Base-by-base conservation (phyloP, 805 yeast genomes). In the Pichia californica region DNA sequence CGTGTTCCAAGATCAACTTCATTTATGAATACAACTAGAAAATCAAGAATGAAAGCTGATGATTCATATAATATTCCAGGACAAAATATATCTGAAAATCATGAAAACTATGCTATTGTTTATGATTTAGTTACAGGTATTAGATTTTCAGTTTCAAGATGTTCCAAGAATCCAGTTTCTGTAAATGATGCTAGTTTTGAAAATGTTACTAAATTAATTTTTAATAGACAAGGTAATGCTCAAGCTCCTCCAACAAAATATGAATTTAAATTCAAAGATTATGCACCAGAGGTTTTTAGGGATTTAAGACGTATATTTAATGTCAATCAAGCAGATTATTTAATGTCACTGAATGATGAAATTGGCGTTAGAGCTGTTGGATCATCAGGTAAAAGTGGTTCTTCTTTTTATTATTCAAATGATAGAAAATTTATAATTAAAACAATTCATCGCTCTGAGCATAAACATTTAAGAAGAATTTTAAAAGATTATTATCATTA, bases 91-190 rank as follows among this genome's bases (percentile, higher is more conserved):
- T 56, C 54, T 1, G 98, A 93, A 63, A 97, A 96, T 34, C 98
- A 93, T 58, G 88, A 79, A 40, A 93, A 89, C 61, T 93, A 83
- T 56, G 86, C 88, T 23, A 80, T 91, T 71, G 99, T 97, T 1
- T 94, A 93, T 63, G 88, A 91, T 62, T 91, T 93, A 97, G 73
- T 94, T 45, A 89, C 98, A 0, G 99, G 99, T 2, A 93, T 93
- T 37, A 74, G 99, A 45, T 95, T 88, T 8, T 89, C 97, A 0
- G 98, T 93, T 0, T 87, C 96, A 4, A 70, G 96, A 45, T 83
- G 95, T 55, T 86, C 96, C 0, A 94, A 95, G 30, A 72, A 83
- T 10, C 84, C 87, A 76, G 76, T 83, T 42, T 81, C 83, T 16
- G 66, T 93, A 33, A 73, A 72, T 2, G 82, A 79, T 39, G 72